Evolutionary conservation across 164 flowering plant genomes (phyloP), one percentile per base, ranked within the genome.

Genomic region (Dillenia suffruticosa): DNA sequence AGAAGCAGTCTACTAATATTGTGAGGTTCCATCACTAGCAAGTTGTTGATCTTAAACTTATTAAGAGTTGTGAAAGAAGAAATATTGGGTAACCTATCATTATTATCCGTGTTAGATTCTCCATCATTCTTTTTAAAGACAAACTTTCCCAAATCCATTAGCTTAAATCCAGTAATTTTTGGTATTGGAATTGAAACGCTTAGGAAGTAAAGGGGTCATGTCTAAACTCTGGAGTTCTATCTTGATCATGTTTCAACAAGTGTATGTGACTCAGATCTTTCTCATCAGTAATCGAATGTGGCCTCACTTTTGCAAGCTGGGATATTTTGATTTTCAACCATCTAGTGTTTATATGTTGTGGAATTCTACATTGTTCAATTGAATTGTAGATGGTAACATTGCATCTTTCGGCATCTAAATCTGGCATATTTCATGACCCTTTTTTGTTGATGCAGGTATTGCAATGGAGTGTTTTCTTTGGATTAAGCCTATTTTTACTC

Each of bases 401-500:
- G 10, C 13, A 9, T 12, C 13, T 47, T 47, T 9, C 1, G 13
- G 49, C 22, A 19, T 19, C 22, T 19, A 19, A 47, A 12, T 9
- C 12, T 9, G 49, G 49, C 49, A 47, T 9, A 9, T 47, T 48
- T 9, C 12, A 12, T 32, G 8, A 16, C 15, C 15, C 22, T 52
- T 45, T 2, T 50, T 51, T 13, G 55, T 4, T 64, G 63, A 12
- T 72, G 76, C 80, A 84, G 89, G 79, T 84, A 84, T 45, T 84
- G 89, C 73, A 65, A 63, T 63, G 86, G 89, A 56, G 69, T 77
- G 44, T 84, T 84, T 68, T 79, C 84, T 22, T 70, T 78, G 75
- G 81, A 76, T 68, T 84, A 78, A 63, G 54, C 40, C 40, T 32
- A 32, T 32, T 32, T 32, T 32, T 32, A 6, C 5, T 32, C 40